These are phyloP conservation scores for Apiotrichum domesticum DNA, from an alignment of 1,284 basidiomycete species.

Conservation along the genomic window DNA sequence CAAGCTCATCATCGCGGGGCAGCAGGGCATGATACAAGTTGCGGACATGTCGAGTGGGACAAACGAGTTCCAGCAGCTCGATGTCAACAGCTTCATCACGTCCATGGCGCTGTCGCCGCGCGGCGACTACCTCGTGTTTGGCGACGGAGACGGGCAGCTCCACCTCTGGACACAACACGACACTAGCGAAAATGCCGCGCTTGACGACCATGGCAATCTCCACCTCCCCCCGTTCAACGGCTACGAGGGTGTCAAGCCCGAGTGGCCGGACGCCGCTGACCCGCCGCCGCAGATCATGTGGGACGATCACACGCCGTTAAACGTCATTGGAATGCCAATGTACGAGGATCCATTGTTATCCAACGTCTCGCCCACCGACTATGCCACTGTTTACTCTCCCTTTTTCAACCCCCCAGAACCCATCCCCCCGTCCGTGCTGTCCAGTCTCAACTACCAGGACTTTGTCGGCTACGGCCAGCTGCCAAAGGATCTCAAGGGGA, in stretches of 20 bases:
- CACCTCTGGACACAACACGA: conserved; percentile 74
- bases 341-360: conserved; percentile 75
- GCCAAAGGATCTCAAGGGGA: conserved; percentile 74
- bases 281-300: conserved; percentile 68
- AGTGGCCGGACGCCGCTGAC: conserved; percentile 74
- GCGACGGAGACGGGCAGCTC: conserved; percentile 78
- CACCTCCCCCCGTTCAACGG: conserved; percentile 69
- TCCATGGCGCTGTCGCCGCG: conserved; percentile 77
- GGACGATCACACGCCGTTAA: conserved; percentile 81
- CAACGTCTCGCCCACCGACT: conserved; percentile 55
- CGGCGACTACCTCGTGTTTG: conserved; percentile 86
- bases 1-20: conserved; percentile 72
- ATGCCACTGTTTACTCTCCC: conserved; percentile 47
- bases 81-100: conserved; percentile 65
- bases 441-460: conserved; percentile 76
- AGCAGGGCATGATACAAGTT: conserved; percentile 81
- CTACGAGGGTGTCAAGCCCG: conserved; percentile 69
- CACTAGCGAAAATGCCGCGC: conserved; percentile 54
- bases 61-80: conserved; percentile 52
- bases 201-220: conserved; percentile 32
- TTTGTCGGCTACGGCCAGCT: conserved; percentile 79
- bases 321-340: conserved; percentile 81
- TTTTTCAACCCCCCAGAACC: conserved; percentile 56
- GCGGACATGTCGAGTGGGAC: conserved; percentile 75
- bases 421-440: conserved; percentile 70